Evolutionary conservation across 768 basidiomycete species (phyloP).

Genomic region (Serendipita sp.): DNA sequence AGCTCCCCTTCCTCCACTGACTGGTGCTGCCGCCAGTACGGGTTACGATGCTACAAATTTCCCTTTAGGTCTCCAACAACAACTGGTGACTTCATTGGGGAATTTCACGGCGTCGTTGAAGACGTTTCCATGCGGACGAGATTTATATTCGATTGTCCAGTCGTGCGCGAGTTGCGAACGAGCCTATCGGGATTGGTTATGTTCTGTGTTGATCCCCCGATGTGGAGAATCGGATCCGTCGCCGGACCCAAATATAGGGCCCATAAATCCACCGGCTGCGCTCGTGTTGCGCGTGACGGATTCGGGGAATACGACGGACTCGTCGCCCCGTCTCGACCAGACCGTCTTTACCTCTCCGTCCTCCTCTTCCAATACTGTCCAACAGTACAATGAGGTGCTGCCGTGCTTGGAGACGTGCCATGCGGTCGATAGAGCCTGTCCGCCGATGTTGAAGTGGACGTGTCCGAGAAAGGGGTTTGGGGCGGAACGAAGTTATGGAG

Average conservation of each 20-base stretch:
- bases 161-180: slow-evolving; percentile 60
- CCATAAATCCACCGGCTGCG: slow-evolving; percentile 7
- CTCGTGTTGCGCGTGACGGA: slow-evolving; percentile 29
- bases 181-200: slow-evolving; percentile 66
- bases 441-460: slow-evolving; percentile 48
- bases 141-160: slow-evolving; percentile 62
- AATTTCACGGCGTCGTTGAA: slow-evolving; percentile 63
- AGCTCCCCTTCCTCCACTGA: slow-evolving; percentile 44
- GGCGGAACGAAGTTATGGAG: slow-evolving; percentile 53
- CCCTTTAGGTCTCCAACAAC: slow-evolving; percentile 30
- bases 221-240: slow-evolving; percentile 39
- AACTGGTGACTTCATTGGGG: slow-evolving; percentile 41
- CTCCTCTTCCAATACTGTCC: slow-evolving; percentile 16
- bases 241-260: slow-evolving; percentile 17
- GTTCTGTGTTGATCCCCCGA: slow-evolving; percentile 54
- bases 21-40: slow-evolving; percentile 20
- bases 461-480: slow-evolving; percentile 51
- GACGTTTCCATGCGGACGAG: slow-evolving; percentile 64
- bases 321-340: slow-evolving; percentile 22
- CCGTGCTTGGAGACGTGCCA: slow-evolving; percentile 73
- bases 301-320: slow-evolving; percentile 28
- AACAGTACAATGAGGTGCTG: slow-evolving; percentile 42
- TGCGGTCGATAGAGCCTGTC: slow-evolving; percentile 59
- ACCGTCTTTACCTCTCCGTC: slow-evolving; percentile 31
- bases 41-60: slow-evolving; percentile 37